phyloP scores from a whole-genome alignment of 495 filamentous ascomycete genomes.

The Aspergillus wentii region DNA sequence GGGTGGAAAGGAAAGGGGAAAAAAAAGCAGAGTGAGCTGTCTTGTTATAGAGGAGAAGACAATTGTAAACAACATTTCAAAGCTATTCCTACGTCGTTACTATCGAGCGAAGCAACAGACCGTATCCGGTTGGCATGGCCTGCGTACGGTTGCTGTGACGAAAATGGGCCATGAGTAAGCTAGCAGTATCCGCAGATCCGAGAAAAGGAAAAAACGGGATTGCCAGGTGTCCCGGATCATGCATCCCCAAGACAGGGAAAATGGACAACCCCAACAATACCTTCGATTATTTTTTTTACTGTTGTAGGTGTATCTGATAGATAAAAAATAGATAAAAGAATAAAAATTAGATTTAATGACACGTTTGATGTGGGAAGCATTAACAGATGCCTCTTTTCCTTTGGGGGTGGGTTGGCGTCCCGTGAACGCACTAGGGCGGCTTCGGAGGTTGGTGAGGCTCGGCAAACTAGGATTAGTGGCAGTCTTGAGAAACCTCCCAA shows the following conservation, averaged over 20 bases:
- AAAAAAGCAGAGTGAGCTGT: too few relatives aligned
- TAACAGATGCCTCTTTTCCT: too few relatives aligned
- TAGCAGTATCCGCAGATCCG: conserved; percentile 34
- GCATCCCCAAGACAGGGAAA: conserved; percentile 11
- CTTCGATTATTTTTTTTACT: too few relatives aligned
- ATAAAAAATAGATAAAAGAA: neutral
- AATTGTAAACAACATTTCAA: too few relatives aligned
- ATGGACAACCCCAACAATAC: conserved; percentile 2
- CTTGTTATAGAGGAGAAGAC: too few relatives aligned
- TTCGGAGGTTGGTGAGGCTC: conserved; percentile 39
- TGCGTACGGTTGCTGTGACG: conserved; percentile 36
- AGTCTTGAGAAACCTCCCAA: conserved; percentile 43
- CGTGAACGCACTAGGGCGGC: conserved; percentile 39
- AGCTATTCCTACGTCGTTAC: too few relatives aligned
- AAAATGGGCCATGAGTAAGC: conserved; percentile 32
- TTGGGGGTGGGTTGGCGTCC: conserved; percentile 16
- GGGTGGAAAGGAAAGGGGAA: too few relatives aligned
- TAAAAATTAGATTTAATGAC: too few relatives aligned
- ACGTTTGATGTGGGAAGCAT: too few relatives aligned
- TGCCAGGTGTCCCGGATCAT: conserved; percentile 28
- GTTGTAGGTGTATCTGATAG: neutral
- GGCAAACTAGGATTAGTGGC: conserved; percentile 42
- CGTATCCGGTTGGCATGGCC: too few relatives aligned
- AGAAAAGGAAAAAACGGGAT: conserved; percentile 39
- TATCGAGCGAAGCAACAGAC: too few relatives aligned